Evolutionary conservation across 805 yeast genomes (phyloP), one percentile per base, ranked within the genome.

Genomic region (Vanderwaltozyma verrucispora): DNA sequence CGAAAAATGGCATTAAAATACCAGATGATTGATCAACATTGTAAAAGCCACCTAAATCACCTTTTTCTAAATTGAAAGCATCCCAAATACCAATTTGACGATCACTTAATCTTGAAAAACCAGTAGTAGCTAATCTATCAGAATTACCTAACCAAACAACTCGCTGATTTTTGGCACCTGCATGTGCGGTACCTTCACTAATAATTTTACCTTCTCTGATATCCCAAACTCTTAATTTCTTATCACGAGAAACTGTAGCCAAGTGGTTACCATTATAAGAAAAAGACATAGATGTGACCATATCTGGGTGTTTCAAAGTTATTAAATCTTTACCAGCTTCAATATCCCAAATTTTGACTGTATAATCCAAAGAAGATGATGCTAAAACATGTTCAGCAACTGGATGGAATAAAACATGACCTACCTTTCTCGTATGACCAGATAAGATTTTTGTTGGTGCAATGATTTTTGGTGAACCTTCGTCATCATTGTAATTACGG

Each of bases 41-140:
- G 53, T 80, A 71, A 58, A 88, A 86, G 0, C 95, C 96, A 36
- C 87, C 95, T 46, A 92, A 74, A 32, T 95, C 87, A 25, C 97
- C 97, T 34, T 70, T 69, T 10, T 65, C 77, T 38, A 92, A 65
- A 49, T 81, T 74, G 25, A 71, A 67, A 16, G 87, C 69, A 51
- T 92, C 87, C 98, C 98, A 92, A 40, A 92, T 68, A 50, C 92
- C 98, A 42, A 89, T 68, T 64, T 92, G 97, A 58, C 99, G 85
- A 56, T 92, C 97, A 32, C 95, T 83, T 48, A 84, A 70, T 53
- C 82, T 75, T 20, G 95, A 85, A 59, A 92, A 92, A 1, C 99
- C 99, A 8, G 98, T 88, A 28, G 98, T 89, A 35, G 79, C 81
- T 27, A 92, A 64, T 49, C 96, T 73, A 53, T 88, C 81, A 32